Evolutionary conservation across 2,329 filamentous ascomycete genomes (phyloP), one percentile per base, ranked within the genome.

Genomic region (Stagonosporopsis vannaccii): DNA sequence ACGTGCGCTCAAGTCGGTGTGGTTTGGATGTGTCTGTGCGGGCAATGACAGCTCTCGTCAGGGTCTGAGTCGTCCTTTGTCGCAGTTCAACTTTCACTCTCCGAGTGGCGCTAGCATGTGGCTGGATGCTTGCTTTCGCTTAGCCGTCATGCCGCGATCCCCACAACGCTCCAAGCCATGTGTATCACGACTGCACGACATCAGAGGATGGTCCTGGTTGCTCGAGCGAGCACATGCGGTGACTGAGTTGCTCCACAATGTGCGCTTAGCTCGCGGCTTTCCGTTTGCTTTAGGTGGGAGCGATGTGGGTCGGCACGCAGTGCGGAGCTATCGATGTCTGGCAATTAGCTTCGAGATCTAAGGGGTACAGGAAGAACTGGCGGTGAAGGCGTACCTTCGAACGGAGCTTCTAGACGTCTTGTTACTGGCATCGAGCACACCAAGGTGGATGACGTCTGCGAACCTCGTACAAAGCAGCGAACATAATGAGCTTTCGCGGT

Each of bases 171-270:
- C 39, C 44, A 52, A 52, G 40, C 44, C 33, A 39, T 28, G 22
- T 42, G 58, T 61, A 55, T 58, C 62, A 63, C 61, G 6, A 60
- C 58, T 64, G 60, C 59, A 55, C 52, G 51, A 51, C 55, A 66
- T 62, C 20, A 56, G 39, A 58, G 58, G 57, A 52, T 56, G 49
- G 25, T 53, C 60, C 57, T 60, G 50, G 48, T 51, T 45, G 41
- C 40, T 26, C 45, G 51, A 49, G 22, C 41, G 23, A 58, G 45
- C 45, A 47, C 30, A 54, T 63, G 58, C 54, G 44, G 54, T 58
- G 51, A 47, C 40, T 52, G 55, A 58, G 17, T 30, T 56, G 60
- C 56, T 55, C 47, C 51, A 35, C 47, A 46, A 43, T 43, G 52
- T 44, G 46, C 51, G 48, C 30, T 30, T 39, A 51, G 53, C 53